phyloP scores from a whole-genome alignment of 2,329 filamentous ascomycete genomes.

The Colletotrichum orbiculare region DNA sequence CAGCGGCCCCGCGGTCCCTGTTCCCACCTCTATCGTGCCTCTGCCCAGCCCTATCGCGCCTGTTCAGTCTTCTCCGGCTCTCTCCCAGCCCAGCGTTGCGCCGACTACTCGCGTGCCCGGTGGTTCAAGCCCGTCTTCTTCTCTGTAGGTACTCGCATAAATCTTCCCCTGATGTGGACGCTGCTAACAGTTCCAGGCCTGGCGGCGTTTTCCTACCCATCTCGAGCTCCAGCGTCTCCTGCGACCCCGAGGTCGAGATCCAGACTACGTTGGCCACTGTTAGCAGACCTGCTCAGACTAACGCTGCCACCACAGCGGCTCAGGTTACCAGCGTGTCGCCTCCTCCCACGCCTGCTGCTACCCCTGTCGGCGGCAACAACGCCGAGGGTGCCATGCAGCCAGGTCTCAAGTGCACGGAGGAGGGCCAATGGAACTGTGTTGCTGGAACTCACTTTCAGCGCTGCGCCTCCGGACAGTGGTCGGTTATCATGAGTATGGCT shows the following conservation, averaged over 20 bases:
- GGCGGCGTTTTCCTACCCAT: conserved; percentile 58
- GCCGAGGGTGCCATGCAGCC: conserved; percentile 45
- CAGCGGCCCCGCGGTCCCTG: not conserved
- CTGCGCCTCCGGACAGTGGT: conserved; percentile 70
- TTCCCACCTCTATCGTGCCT: no score
- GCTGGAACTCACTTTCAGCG: conserved; percentile 68
- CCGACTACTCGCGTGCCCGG: conserved; percentile 28
- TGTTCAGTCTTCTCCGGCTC: conserved; percentile 11
- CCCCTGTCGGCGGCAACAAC: conserved; percentile 36
- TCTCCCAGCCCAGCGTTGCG: conserved; percentile 10
- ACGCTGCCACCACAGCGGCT: conserved; percentile 29
- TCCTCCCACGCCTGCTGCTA: conserved; percentile 16
- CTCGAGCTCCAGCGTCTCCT: conserved; percentile 37
- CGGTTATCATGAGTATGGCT: conserved; percentile 59
- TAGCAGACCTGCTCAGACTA: conserved; percentile 38
- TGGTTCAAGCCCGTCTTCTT: conserved; percentile 35
- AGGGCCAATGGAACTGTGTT: conserved; percentile 71
- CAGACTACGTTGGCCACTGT: conserved; percentile 42
- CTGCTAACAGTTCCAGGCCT: conserved; percentile 45
- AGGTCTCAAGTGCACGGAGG: conserved; percentile 59
- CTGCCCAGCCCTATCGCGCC: conserved; percentile 5
- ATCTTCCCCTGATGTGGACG: not conserved
- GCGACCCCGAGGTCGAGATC: conserved; percentile 18
- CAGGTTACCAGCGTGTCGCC: conserved; percentile 1
- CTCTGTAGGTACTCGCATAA: conserved; percentile 40